phyloP scores from a whole-genome alignment of 306 rosid genomes.

The Trifolium fragiferum region DNA sequence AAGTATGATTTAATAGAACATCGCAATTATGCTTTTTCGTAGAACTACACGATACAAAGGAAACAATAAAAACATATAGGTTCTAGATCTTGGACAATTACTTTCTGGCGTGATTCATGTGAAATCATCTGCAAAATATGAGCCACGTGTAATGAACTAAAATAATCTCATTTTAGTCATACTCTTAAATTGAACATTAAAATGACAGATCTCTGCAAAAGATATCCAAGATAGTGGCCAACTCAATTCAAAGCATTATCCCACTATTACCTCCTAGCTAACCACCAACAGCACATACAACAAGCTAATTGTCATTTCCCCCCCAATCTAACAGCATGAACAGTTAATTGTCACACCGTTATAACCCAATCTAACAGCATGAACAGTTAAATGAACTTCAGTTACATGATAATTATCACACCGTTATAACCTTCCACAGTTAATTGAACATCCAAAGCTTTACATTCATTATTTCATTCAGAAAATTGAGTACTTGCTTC shows the following conservation, averaged over 20 bases:
- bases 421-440: conserved; percentile 20
- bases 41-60: conserved; percentile 10
- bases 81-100: not conserved
- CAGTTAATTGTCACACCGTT: conserved; percentile 2
- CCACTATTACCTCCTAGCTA: conserved; percentile 10
- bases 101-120: conserved; percentile 5
- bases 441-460: conserved; percentile 20
- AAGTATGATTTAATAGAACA: conserved; percentile 18
- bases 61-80: not conserved
- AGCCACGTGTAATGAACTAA: conserved; percentile 13
- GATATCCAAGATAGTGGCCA: conserved; percentile 10
- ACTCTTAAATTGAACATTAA: conserved; percentile 20
- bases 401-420: conserved; percentile 4
- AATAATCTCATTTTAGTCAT: conserved; percentile 10
- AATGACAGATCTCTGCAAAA: conserved; percentile 2
- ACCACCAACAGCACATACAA: conserved; percentile 9
- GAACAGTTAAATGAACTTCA: no score
- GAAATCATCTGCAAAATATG: conserved; percentile 10
- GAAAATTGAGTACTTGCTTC: conserved; percentile 32
- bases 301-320: conserved; percentile 9
- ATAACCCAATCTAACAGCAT: conserved; percentile 16
- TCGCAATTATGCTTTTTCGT: not conserved
- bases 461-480: conserved; percentile 25
- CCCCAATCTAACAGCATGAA: conserved; percentile 2
- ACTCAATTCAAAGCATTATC: conserved; percentile 4